Conservation (phyloP, 73 alveolate genomes). For the Blepharisma stoltei region DNA sequence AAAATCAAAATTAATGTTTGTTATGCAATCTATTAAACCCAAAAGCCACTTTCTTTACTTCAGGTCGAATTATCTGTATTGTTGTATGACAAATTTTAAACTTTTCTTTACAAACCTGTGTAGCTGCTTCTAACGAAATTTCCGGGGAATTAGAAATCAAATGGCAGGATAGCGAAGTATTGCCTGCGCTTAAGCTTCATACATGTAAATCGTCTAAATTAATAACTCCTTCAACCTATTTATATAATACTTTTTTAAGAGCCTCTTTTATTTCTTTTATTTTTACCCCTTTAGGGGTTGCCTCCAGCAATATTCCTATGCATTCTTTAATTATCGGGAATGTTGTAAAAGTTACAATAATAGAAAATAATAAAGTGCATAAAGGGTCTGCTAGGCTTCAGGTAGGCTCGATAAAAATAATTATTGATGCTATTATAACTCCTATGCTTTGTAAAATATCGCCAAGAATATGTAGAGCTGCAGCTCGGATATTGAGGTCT, state of each 20-base stretch:
- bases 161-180: conserved; percentile 73
- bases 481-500: conserved; percentile 86
- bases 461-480: conserved; percentile 88
- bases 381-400: conserved; percentile 78
- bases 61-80: background rate
- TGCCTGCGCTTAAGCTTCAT: conserved; percentile 86
- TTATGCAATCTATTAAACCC: no score
- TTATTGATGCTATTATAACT: conserved; percentile 81
- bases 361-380: conserved; percentile 87
- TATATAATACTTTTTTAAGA: conserved; percentile 16
- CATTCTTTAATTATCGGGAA: conserved; percentile 82
- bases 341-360: conserved; percentile 86
- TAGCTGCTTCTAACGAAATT: background rate
- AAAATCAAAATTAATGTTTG: no score
- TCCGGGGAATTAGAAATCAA: conserved; percentile 26
- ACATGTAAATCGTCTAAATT: conserved; percentile 92
- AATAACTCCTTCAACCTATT: conserved; percentile 45
- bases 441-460: conserved; percentile 89
- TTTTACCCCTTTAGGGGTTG: conserved; percentile 66
- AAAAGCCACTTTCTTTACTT: no score
- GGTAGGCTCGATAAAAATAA: conserved; percentile 57
- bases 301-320: conserved; percentile 87
- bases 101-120: conserved; percentile 21
- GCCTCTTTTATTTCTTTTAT: conserved; percentile 36
- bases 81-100: background rate